These are phyloP conservation scores for Aspergillus affinis DNA, from an alignment of 495 filamentous ascomycete species.

Conservation along the genomic window DNA sequence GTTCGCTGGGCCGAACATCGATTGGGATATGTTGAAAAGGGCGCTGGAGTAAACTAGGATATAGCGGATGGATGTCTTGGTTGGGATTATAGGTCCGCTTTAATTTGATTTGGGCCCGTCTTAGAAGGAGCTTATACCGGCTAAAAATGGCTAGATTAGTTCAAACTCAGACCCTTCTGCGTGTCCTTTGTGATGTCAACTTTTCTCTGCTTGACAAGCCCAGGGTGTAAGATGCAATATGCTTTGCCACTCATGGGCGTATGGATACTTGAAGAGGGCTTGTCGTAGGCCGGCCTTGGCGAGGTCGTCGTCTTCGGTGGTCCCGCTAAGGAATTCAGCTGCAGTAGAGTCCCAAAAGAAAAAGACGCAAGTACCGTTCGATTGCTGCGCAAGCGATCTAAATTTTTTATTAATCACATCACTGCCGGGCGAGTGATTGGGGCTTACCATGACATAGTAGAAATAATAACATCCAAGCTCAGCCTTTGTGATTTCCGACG, in stretches of 20 bases:
- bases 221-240: too few relatives aligned
- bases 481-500: slow-evolving; percentile 52
- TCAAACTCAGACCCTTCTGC: too few relatives aligned
- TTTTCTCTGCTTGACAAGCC: too few relatives aligned
- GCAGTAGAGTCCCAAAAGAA: slow-evolving; percentile 72
- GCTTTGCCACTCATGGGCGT: slow-evolving; percentile 11
- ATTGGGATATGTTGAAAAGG: not conserved
- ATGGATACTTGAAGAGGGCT: slow-evolving; percentile 50
- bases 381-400: slow-evolving; percentile 62
- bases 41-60: not conserved
- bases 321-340: slow-evolving; percentile 53
- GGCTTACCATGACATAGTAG: slow-evolving; percentile 60
- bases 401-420: not conserved
- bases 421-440: too few relatives aligned
- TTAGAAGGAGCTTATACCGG: too few relatives aligned
- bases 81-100: too few relatives aligned
- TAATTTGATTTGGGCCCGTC: too few relatives aligned
- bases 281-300: slow-evolving; percentile 48
- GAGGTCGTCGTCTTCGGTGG: slow-evolving; percentile 25
- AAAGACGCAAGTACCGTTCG: slow-evolving; percentile 49
- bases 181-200: too few relatives aligned
- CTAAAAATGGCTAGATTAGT: too few relatives aligned
- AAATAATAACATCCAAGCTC: slow-evolving; percentile 55
- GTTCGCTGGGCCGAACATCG: not conserved
- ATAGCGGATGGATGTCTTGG: not conserved